phyloP scores from a whole-genome alignment of 345 rosid species.

The Populus ilicifolia region DNA sequence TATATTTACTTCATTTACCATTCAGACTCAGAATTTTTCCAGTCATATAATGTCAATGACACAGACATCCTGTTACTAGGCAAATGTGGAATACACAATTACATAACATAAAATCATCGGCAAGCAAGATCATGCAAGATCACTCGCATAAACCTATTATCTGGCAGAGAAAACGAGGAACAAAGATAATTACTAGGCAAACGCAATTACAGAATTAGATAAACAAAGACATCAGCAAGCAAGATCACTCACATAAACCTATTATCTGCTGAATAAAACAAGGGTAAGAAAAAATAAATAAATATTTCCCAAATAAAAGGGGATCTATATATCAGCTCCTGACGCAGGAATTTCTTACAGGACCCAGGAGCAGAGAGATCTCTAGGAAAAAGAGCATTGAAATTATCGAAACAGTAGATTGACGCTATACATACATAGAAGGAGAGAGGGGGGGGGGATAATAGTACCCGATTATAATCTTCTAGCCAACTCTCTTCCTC shows the following conservation, averaged over 20 bases:
- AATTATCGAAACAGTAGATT: not conserved
- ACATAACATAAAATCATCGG: not conserved
- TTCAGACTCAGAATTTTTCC: not conserved
- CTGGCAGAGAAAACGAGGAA: not conserved
- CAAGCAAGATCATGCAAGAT: not conserved
- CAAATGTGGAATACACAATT: not conserved
- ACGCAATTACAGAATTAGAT: not conserved
- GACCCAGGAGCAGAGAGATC: not conserved
- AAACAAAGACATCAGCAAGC: not conserved
- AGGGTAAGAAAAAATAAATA: not conserved
- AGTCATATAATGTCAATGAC: not conserved
- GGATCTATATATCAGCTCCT: not conserved
- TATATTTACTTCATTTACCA: not conserved
- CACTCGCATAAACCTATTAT: not conserved
- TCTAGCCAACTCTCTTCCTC: conserved; percentile 99
- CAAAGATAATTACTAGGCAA: not conserved
- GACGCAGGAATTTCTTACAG: not conserved
- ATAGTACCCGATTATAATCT: conserved; percentile 81
- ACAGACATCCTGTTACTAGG: not conserved
- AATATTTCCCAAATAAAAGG: not conserved
- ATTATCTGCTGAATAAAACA: not conserved
- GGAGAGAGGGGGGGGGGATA: not conserved
- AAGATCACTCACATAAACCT: not conserved
- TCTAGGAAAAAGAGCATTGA: not conserved
- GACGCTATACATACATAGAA: not conserved